Base-by-base conservation (phyloP, 306 rosid genomes). In the Quercus bicolor region DNA sequence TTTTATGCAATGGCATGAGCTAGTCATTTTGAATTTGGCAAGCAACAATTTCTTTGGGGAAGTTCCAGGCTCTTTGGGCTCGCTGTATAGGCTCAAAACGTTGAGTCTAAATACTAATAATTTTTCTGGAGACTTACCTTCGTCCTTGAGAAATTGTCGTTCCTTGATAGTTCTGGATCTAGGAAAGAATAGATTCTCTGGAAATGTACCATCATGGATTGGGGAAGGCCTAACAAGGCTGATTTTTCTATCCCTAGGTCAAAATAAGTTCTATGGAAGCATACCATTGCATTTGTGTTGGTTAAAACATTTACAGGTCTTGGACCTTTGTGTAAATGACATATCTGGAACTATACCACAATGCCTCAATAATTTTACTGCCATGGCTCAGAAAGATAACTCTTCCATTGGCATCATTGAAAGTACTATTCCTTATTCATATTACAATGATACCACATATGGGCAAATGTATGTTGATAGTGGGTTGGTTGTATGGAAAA, bases 161-260 rank as follows among this genome's bases (percentile, higher is more conserved):
- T 4, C 31, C 0, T 3, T 85, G n/a, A 0, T 11, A 10, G 26
- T 78, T 20, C 13, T 88, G 5, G 84, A 88, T 34, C 52, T 81
- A 4, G 79, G 85, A 20, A 62, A 77, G 19, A 87, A 84, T 29
- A 68, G 70, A 55, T 8, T 87, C 3, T 60, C 61, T 1, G 86
- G 88, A 2, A 56, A 3, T 3, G 57, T 84, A 34, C 88, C 90
- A 19, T 3, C 53, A 51, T 82, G 83, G 83, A 74, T 56, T 0
- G 85, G 81, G 5, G 19, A 52, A 56, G 1, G 20, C 69, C 20
- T 11, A 29, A 51, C 71, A 10, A 5, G 31, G 1, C 18, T 84
- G 73, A 73, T 51, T 33, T 23, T 61, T 54, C 84, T 84, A 79
- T 66, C 11, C 2, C 79, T 2, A 7, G 31, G n/a, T 2, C 12